phyloP scores from a whole-genome alignment of 805 yeast species.

The Dipodascopsis uninucleata region DNA sequence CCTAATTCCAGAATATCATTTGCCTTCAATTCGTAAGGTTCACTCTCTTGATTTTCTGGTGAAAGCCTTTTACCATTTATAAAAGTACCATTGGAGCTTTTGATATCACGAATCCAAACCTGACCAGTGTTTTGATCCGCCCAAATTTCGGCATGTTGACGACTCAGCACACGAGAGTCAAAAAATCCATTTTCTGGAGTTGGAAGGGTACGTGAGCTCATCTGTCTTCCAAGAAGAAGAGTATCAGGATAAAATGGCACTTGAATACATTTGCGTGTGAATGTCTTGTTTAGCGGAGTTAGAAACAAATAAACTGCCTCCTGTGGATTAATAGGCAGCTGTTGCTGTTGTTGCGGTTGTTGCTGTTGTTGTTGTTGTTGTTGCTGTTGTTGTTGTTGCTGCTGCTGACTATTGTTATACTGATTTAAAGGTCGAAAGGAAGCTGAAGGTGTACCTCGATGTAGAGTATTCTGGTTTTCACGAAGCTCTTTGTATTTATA shows the following conservation, averaged over 20 bases:
- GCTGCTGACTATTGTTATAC: no score
- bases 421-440: no score
- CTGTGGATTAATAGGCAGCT: conserved; percentile 5
- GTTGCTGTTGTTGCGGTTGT: neutral
- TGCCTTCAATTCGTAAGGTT: conserved; percentile 58
- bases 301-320: conserved; percentile 36
- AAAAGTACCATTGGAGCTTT: conserved; percentile 92
- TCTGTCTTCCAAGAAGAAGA: conserved; percentile 85
- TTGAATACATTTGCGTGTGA: conserved; percentile 69
- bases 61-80: conserved; percentile 71
- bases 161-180: conserved; percentile 85
- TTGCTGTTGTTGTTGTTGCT: neutral
- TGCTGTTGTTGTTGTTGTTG: conserved; percentile 3
- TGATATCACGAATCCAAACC: conserved; percentile 77
- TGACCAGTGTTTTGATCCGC: conserved; percentile 61
- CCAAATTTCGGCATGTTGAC: conserved; percentile 91
- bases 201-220: conserved; percentile 49
- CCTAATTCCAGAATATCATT: conserved; percentile 93
- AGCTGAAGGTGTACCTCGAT: conserved; percentile 5
- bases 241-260: conserved; percentile 82
- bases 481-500: conserved; percentile 21
- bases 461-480: conserved; percentile 15
- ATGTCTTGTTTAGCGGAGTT: conserved; percentile 74
- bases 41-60: conserved; percentile 50
- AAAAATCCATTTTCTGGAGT: conserved; percentile 81